phyloP scores from a whole-genome alignment of 2,329 filamentous ascomycete genomes.

The Rhynchosporium agropyri region DNA sequence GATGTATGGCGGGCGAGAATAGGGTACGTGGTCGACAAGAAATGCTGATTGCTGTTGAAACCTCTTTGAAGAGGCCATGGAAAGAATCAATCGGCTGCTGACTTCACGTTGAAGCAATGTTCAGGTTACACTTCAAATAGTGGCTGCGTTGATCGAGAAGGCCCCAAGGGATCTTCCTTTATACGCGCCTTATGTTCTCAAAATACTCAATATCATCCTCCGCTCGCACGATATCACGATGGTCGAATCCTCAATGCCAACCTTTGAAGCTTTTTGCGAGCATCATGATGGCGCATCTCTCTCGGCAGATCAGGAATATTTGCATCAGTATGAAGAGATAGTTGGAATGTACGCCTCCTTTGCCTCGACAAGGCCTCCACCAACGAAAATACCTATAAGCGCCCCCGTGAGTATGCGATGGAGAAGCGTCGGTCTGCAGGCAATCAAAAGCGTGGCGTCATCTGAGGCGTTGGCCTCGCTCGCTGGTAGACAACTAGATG shows the following conservation, averaged over 20 bases:
- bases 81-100: conserved; percentile 18
- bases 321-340: conserved; percentile 79
- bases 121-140: conserved; percentile 91
- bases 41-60: conserved; percentile 1
- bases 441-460: conserved; percentile 78
- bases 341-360: conserved; percentile 79
- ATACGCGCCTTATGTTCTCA: conserved; percentile 82
- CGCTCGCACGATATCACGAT: conserved; percentile 86
- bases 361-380: conserved; percentile 64
- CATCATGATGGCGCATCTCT: conserved; percentile 86
- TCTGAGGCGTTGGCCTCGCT: conserved; percentile 79
- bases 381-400: conserved; percentile 58
- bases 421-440: conserved; percentile 73
- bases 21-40: conserved; percentile 59
- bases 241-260: conserved; percentile 85
- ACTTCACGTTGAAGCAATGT: conserved; percentile 67
- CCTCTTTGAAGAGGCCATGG: not conserved
- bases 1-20: conserved; percentile 90
- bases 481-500: conserved; percentile 73
- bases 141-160: conserved; percentile 91
- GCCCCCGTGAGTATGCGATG: conserved; percentile 78
- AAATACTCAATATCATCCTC: conserved; percentile 80
- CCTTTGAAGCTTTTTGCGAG: conserved; percentile 85
- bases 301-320: conserved; percentile 81
- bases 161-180: conserved; percentile 86